These are phyloP conservation scores for Lycium barbarum DNA, from an alignment of 257 asterid species.

Conservation along the genomic window DNA sequence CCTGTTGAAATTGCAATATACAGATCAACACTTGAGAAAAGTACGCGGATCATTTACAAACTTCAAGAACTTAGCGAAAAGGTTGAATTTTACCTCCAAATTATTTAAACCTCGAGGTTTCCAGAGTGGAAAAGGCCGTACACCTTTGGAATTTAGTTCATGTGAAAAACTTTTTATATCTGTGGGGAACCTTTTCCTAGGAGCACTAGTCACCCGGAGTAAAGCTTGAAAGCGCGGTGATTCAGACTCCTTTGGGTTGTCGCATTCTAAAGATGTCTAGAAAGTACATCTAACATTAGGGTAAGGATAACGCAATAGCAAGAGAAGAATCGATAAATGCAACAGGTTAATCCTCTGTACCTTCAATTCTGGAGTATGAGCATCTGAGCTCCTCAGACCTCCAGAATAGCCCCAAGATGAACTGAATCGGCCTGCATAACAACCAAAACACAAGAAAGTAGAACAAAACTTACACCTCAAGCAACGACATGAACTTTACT, in stretches of 20 bases:
- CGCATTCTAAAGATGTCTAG: slow-evolving; percentile 88
- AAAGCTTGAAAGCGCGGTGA: slow-evolving; percentile 99
- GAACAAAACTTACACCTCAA: slow-evolving; percentile 53
- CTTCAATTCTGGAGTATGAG: slow-evolving; percentile 53
- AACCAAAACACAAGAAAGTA: slow-evolving; percentile 3
- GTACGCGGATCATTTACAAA: slow-evolving; percentile 32
- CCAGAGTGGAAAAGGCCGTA: slow-evolving; percentile 98
- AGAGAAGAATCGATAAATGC: slow-evolving; percentile 10
- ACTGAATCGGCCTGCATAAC: slow-evolving; percentile 39
- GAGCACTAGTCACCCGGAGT: slow-evolving; percentile 98
- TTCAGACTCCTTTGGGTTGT: slow-evolving; percentile 96
- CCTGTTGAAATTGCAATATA: slow-evolving; percentile 58
- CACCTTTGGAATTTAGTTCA: slow-evolving; percentile 96
- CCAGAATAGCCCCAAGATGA: slow-evolving; percentile 54
- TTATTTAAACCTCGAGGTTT: slow-evolving; percentile 90
- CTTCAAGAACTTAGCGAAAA: slow-evolving; percentile 30
- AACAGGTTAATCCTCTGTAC: slow-evolving; percentile 39
- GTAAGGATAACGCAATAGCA: slow-evolving; percentile 20
- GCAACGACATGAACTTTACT: slow-evolving; percentile 18
- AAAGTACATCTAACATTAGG: slow-evolving; percentile 23
- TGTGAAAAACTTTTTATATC: slow-evolving; percentile 98
- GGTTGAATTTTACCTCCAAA: slow-evolving; percentile 72
- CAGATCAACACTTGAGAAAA: slow-evolving; percentile 35
- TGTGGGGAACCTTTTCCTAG: slow-evolving; percentile 95
- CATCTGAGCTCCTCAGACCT: slow-evolving; percentile 44